Evolutionary conservation across 2,329 filamentous ascomycete genomes (phyloP).

Genomic region (Stagonosporopsis tanaceti): DNA sequence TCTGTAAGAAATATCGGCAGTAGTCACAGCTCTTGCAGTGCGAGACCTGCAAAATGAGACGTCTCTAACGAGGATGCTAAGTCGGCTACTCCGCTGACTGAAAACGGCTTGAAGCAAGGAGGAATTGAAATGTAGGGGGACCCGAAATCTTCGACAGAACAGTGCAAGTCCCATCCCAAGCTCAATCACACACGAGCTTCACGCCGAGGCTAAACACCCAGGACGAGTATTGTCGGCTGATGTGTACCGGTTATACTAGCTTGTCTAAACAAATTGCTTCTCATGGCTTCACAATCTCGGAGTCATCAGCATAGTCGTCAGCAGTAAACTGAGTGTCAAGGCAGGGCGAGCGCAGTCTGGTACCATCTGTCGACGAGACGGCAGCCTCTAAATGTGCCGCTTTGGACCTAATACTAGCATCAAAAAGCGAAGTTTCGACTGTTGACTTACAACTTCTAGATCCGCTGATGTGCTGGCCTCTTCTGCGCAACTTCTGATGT

Average conservation of each 20-base stretch:
- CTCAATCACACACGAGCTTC: constrained; percentile 9
- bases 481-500: not conserved
- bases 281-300: not conserved
- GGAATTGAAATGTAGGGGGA: not conserved
- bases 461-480: too few species aligned
- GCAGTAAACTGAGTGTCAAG: not conserved
- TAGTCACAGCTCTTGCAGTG: not conserved
- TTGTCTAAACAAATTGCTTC: constrained; percentile 15
- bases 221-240: constrained; percentile 3
- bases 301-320: not conserved
- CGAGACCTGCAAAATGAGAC: not conserved
- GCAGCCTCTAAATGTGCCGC: not conserved
- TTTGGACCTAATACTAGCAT: not conserved
- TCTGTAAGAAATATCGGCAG: too few species aligned
- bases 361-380: not conserved
- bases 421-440: too few species aligned
- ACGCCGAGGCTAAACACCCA: constrained; percentile 10
- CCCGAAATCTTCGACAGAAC: not conserved
- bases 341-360: not conserved
- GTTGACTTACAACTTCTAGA: too few species aligned
- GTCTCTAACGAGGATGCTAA: not conserved
- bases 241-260: constrained; percentile 6
- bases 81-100: not conserved
- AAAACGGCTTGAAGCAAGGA: too few species aligned
- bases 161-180: not conserved